Evolutionary conservation across 2,329 filamentous ascomycete genomes (phyloP), one percentile per base, ranked within the genome.

Genomic region (Tetracladium maxilliforme): DNA sequence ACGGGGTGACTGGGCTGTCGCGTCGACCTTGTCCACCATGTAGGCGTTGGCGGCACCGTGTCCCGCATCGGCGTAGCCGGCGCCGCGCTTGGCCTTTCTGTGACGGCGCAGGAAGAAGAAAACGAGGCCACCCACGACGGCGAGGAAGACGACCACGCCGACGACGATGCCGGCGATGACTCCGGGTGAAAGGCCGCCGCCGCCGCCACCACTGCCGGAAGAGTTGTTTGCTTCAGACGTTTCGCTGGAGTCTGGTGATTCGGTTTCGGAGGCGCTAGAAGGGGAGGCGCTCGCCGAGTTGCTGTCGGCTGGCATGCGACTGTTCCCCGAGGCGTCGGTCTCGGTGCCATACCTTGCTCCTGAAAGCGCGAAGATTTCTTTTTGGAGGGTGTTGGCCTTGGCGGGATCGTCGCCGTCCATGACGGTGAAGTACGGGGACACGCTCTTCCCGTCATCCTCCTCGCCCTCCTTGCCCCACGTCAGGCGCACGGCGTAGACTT

Each of bases 1-100:
- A 33, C 48, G 52, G 3, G 52, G 54, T 5, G 51, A 48, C 23
- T 56, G 49, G 25, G 39, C 46, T 16, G 42, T 41, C 10, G 48
- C 44, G 16, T 40, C 42, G 24, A 61, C 59, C 45, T 64, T 63
- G 34, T 61, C 58, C 23, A 48, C 46, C 25, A 61, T 51, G 35
- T 58, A 58, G 17, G 51, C 47, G 45, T 40, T 26, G 37, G 21
- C 36, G 35, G 26, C 23, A 31, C 21, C 24, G 29, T 20, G 14
- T 22, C 16, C 17, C 17, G n/a, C 29, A 11, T 22, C 11, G 17
- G 28, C 32, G 18, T 10, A 20, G 5, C 19, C 25, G 2, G 20
- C 14, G 12, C 10, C 33, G 21, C 23, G 18, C 15, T 40, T 33
- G 4, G 29, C 27, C 15, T 39, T 30, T 16, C 32, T 39, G 19